Evolutionary conservation across 2,329 filamentous ascomycete genomes (phyloP).

Genomic region (Penicillium sp.): DNA sequence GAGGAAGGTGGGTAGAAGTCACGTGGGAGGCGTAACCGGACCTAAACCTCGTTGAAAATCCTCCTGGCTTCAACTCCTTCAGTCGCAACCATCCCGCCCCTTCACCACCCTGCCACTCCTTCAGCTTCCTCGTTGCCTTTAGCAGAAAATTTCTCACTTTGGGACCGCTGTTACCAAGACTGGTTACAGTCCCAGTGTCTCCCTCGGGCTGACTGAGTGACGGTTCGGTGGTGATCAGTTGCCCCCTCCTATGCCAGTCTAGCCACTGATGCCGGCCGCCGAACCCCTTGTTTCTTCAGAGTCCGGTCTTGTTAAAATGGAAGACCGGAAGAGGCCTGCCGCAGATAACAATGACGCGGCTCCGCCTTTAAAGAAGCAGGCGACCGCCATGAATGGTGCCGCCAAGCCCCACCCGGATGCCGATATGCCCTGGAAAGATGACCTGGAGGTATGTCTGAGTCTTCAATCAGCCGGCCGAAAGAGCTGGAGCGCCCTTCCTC

Average conservation of each 20-base stretch:
- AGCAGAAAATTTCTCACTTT: not conserved
- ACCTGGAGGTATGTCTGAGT: slow-evolving; percentile 62
- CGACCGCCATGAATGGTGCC: slow-evolving; percentile 68
- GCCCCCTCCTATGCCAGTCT: slow-evolving; percentile 38
- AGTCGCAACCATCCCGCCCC: slow-evolving; percentile 23
- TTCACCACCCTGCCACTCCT: slow-evolving; percentile 10
- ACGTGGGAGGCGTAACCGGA: slow-evolving; percentile 36
- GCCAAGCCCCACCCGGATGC: slow-evolving; percentile 60
- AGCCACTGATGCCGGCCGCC: slow-evolving; percentile 81
- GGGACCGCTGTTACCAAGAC: slow-evolving; percentile 10
- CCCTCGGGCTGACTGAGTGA: slow-evolving; percentile 31
- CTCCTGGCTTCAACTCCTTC: slow-evolving; percentile 37
- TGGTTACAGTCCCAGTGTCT: slow-evolving; percentile 26
- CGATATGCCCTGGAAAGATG: slow-evolving; percentile 66
- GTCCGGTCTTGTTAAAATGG: slow-evolving; percentile 84
- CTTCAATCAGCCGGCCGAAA: not conserved
- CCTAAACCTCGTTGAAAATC: slow-evolving; percentile 40
- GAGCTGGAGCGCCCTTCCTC: not conserved
- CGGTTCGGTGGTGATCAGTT: slow-evolving; percentile 34
- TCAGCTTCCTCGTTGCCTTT: not conserved
- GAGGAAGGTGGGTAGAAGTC: slow-evolving; percentile 27
- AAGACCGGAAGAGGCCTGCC: slow-evolving; percentile 97
- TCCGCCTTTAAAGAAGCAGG: slow-evolving; percentile 87
- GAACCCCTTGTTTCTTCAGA: slow-evolving; percentile 73
- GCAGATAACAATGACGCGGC: slow-evolving; percentile 75